Evolutionary conservation across 139 green algal genomes (phyloP).

Genomic region (Trebouxia sp.): DNA sequence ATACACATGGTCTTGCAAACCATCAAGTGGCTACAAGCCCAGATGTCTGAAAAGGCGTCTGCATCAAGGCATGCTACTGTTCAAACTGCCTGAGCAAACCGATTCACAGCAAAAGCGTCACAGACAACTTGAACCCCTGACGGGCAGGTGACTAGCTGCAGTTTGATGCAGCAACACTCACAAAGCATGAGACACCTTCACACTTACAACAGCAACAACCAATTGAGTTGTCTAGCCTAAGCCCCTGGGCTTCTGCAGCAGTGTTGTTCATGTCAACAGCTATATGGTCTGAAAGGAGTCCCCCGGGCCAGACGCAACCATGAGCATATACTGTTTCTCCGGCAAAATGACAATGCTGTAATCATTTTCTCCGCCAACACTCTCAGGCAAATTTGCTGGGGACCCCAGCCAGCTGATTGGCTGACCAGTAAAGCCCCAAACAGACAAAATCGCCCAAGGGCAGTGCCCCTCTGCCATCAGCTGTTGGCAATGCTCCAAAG

Average conservation of each 20-base stretch:
- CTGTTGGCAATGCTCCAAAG: not conserved
- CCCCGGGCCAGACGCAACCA: constrained; percentile 8
- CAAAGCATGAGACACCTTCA: too few relatives aligned
- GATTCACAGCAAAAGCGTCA: too few relatives aligned
- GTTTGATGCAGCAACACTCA: not conserved
- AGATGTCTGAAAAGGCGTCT: too few relatives aligned
- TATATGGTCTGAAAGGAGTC: not conserved
- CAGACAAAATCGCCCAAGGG: constrained; percentile 20
- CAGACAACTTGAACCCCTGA: too few relatives aligned
- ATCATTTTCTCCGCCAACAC: constrained; percentile 2
- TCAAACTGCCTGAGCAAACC: too few relatives aligned
- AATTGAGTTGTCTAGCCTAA: too few relatives aligned
- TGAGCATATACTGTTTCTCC: constrained; percentile 7
- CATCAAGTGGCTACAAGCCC: too few relatives aligned
- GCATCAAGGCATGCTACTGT: too few relatives aligned
- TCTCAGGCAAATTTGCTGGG: not conserved
- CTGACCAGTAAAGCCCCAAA: constrained; percentile 17
- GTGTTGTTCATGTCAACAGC: not conserved
- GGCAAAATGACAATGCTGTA: constrained; percentile 21
- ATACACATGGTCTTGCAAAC: too few relatives aligned
- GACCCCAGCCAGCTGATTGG: constrained; percentile 20
- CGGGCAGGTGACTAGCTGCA: too few relatives aligned
- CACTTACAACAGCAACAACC: too few relatives aligned
- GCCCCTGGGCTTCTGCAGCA: not conserved
- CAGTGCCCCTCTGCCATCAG: not conserved